phyloP scores from a whole-genome alignment of 2,329 filamentous ascomycete species.

The Calonectria henricotiae region DNA sequence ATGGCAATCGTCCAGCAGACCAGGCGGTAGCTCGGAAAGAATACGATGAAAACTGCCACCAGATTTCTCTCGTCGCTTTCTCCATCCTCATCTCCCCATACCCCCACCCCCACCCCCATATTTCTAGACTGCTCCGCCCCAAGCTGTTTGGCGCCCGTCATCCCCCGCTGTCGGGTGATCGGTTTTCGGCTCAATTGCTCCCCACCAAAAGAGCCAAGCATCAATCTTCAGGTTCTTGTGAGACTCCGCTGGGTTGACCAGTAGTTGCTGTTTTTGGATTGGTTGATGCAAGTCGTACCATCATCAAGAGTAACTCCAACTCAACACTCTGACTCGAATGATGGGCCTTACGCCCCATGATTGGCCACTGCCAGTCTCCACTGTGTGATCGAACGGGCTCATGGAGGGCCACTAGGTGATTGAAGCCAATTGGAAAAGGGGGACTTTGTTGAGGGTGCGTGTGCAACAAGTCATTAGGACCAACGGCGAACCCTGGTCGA shows the following conservation, averaged over 20 bases:
- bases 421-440: background rate
- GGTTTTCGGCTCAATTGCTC: background rate
- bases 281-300: background rate
- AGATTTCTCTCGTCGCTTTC: background rate
- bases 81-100: background rate
- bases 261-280: background rate
- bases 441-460: background rate
- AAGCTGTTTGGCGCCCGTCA: background rate
- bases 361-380: background rate
- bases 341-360: background rate
- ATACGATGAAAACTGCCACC: background rate
- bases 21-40: background rate
- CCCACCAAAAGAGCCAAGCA: background rate
- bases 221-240: background rate
- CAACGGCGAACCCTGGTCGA: conserved; percentile 4
- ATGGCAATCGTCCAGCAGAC: background rate
- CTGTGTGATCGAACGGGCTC: background rate
- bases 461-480: background rate
- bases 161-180: background rate
- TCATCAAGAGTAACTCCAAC: background rate
- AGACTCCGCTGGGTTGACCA: background rate
- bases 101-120: background rate
- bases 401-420: background rate
- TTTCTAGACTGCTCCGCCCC: background rate
- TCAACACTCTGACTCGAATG: background rate